phyloP scores from a whole-genome alignment of 192 early-diverging fungal genomes.

The Coemansia sp. region DNA sequence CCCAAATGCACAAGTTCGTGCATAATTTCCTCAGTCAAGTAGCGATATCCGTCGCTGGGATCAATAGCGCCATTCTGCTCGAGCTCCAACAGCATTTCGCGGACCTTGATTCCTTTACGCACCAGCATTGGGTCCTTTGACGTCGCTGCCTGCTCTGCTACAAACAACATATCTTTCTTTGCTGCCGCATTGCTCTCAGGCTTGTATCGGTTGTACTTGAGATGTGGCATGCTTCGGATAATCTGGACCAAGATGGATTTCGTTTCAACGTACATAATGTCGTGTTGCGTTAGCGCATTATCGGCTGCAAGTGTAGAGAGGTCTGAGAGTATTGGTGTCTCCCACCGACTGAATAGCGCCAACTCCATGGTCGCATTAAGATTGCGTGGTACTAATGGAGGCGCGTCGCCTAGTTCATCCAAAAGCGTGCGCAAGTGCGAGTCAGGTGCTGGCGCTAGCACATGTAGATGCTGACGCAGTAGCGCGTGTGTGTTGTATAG shows the following conservation, averaged over 20 bases:
- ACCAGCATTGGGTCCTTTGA: slow-evolving; percentile 85
- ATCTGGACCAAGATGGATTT: slow-evolving; percentile 93
- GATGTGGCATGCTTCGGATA: slow-evolving; percentile 80
- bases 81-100: slow-evolving; percentile 89
- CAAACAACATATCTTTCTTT: slow-evolving; percentile 58
- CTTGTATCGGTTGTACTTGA: slow-evolving; percentile 55
- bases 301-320: slow-evolving; percentile 81
- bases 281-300: slow-evolving; percentile 88
- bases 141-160: slow-evolving; percentile 83
- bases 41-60: slow-evolving; percentile 68
- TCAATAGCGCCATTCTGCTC: slow-evolving; percentile 76
- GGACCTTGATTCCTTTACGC: slow-evolving; percentile 92
- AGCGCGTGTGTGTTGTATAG: slow-evolving; percentile 89
- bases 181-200: slow-evolving; percentile 51
- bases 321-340: slow-evolving; percentile 57
- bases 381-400: slow-evolving; percentile 48
- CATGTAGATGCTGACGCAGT: slow-evolving; percentile 77
- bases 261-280: slow-evolving; percentile 94
- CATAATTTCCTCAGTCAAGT: slow-evolving; percentile 85
- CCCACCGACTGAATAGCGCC: slow-evolving; percentile 48
- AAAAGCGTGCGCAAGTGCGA: slow-evolving; percentile 77
- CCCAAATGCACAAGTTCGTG: slow-evolving; percentile 90
- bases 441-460: slow-evolving; percentile 76
- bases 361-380: slow-evolving; percentile 52
- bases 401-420: slow-evolving; percentile 72